Evolutionary conservation across 768 basidiomycete genomes (phyloP).

Genomic region (Boletus rex-veris): DNA sequence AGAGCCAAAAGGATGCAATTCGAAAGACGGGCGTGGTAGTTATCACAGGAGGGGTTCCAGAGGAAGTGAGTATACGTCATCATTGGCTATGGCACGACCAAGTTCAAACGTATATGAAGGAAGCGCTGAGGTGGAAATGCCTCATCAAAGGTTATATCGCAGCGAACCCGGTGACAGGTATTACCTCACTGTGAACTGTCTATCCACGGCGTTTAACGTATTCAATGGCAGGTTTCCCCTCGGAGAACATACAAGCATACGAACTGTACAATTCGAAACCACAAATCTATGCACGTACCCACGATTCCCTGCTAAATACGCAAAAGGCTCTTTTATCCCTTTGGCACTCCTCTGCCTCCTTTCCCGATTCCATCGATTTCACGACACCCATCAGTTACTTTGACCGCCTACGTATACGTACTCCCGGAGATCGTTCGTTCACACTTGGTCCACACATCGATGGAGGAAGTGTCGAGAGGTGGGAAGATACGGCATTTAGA

Average conservation of each 20-base stretch:
- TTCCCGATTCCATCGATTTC: slow-evolving; percentile 43
- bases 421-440: slow-evolving; percentile 67
- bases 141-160: slow-evolving; percentile 52
- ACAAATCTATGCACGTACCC: slow-evolving; percentile 67
- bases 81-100: neutral
- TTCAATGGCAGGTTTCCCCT: slow-evolving; percentile 53
- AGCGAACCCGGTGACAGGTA: slow-evolving; percentile 53
- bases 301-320: slow-evolving; percentile 53
- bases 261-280: slow-evolving; percentile 68
- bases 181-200: neutral
- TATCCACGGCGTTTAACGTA: neutral
- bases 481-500: slow-evolving; percentile 48
- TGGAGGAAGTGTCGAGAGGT: slow-evolving; percentile 51
- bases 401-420: slow-evolving; percentile 70
- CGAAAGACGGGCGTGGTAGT: slow-evolving; percentile 54
- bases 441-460: slow-evolving; percentile 62
- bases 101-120: slow-evolving; percentile 31
- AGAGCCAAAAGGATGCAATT: slow-evolving; percentile 41
- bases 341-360: slow-evolving; percentile 46
- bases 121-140: slow-evolving; percentile 59
- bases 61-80: slow-evolving; percentile 38
- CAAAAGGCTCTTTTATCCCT: slow-evolving; percentile 57
- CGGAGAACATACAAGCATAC: slow-evolving; percentile 65
- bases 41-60: slow-evolving; percentile 53
- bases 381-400: slow-evolving; percentile 68